Base-by-base conservation (phyloP, 2,329 filamentous ascomycete species). In the Raffaelea ambrosiae region DNA sequence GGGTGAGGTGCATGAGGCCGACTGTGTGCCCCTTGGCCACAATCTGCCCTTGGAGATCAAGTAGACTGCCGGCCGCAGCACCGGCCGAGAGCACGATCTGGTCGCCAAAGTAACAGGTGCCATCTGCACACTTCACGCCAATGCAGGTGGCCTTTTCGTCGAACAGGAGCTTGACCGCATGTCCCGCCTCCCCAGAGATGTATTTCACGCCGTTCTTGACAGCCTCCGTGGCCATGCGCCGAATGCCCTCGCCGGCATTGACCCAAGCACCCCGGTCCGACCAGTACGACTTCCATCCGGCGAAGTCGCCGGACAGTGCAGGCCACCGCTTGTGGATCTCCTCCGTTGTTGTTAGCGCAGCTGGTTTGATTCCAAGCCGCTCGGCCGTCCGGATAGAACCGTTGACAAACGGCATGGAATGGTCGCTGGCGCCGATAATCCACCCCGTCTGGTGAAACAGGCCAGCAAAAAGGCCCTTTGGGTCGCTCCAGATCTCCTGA, bases 1-100 rank as follows among this genome's bases (percentile, higher is more conserved):
- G 66, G 0, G 69, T 77, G 1, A 83, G 67, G 38, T 74, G 71
- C 3, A 83, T 65, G 55, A 83, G 79, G 0, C 74, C 78, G 2
- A 83, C 71, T 0, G 74, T 71, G 73, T 76, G 82, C 0, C 69
- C 73, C 48, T 76, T 76, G 3, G 78, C 79, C 0, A 72, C 69
- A 3, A 79, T 66, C 38, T 74, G 71, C 0, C 59, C 60, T 3
- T 72, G 72, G 2, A 76, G 57, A 14, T 71, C 62, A 1, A 72
- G 48, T 2, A 83, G 58, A 0, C 57, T 63, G 1, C 68, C 43
- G 10, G 47, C 39, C 1, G 43, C 47, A 1, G 47, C 47, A 5
- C 47, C 47, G n/a, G 43, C 29, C 0, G 77, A 68, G 1, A 78
- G 63, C 11, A 83, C 69, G 2, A 74, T 67, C 4, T 73, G 51